Conservation (phyloP, 371 early-diverging fungal species). For the Apophysomyces ossiformis region DNA sequence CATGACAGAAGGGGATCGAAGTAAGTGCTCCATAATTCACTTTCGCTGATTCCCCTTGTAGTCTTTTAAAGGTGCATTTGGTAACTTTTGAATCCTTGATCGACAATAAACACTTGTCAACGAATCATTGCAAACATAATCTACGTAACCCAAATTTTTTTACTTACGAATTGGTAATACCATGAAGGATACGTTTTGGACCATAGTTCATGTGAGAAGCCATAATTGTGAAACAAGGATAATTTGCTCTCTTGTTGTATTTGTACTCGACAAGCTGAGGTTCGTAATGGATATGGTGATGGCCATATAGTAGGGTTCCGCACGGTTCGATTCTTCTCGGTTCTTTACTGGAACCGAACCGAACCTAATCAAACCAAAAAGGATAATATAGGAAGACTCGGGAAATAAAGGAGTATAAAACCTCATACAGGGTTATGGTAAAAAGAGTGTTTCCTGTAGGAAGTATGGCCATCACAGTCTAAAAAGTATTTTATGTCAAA, state of each 20-base stretch:
- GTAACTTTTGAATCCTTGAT: constrained; percentile 25
- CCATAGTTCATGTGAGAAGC: constrained; percentile 24
- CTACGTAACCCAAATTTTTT: too few species aligned
- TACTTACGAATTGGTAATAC: constrained; percentile 17
- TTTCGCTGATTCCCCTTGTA: constrained; percentile 17
- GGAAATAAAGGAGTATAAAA: too few species aligned
- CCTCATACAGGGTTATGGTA: too few species aligned
- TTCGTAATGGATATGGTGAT: constrained; percentile 16
- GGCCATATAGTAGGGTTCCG: constrained; percentile 17
- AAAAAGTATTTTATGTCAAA: too few species aligned
- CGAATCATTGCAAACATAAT: constrained; percentile 4
- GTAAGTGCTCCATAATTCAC: constrained; percentile 24
- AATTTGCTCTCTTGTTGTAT: constrained; percentile 18
- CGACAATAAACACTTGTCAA: background rate
- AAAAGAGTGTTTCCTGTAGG: too few species aligned
- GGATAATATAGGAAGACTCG: too few species aligned
- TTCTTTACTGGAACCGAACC: too few species aligned
- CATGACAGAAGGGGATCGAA: constrained; percentile 31
- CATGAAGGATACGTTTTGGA: constrained; percentile 17
- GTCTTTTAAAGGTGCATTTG: constrained; percentile 12
- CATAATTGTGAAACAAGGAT: constrained; percentile 22
- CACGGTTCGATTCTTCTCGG: too few species aligned
- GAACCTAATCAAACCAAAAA: too few species aligned
- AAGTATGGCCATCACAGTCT: too few species aligned
- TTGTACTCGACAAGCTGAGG: constrained; percentile 17